phyloP scores from a whole-genome alignment of 2,329 filamentous ascomycete genomes.

The Neonectria punicea region DNA sequence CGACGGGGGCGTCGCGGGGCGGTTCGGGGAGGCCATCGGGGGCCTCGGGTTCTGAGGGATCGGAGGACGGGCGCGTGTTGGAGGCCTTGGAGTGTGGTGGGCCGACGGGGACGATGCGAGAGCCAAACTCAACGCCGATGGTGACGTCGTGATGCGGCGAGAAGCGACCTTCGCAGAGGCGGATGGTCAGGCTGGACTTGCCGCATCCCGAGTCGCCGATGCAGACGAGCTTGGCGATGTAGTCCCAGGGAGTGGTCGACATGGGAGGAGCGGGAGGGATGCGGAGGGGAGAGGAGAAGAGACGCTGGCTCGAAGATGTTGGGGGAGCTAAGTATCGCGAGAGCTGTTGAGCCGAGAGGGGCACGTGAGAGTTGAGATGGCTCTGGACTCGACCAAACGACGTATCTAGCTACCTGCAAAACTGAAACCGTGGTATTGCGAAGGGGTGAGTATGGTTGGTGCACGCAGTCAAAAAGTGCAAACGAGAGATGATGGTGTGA shows the following conservation, averaged over 20 bases:
- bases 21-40: conserved; percentile 63
- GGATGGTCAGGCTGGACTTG: conserved; percentile 93
- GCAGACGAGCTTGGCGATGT: conserved; percentile 98
- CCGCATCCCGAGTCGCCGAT: conserved; percentile 97
- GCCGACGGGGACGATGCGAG: conserved; percentile 89
- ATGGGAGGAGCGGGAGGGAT: conserved; percentile 49
- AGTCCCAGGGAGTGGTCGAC: conserved; percentile 86
- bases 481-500: neutral
- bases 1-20: conserved; percentile 52
- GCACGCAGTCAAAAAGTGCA: neutral
- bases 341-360: conserved; percentile 14
- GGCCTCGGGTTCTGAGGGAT: conserved; percentile 27
- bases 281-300: neutral
- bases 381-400: conserved; percentile 6
- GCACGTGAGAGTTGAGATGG: conserved; percentile 13
- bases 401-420: conserved; percentile 1
- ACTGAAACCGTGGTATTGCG: neutral
- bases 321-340: conserved; percentile 4
- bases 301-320: neutral
- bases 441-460: conserved; percentile 5
- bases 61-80: conserved; percentile 38
- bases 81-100: conserved; percentile 73
- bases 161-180: conserved; percentile 96
- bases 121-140: conserved; percentile 96
- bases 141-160: conserved; percentile 95